Percentiles rank a stretch among this genome's conserved stretches.
Evolutionary conservation across 1,284 basidiomycete species (phyloP).

Genomic region (Trametes pubescens): DNA sequence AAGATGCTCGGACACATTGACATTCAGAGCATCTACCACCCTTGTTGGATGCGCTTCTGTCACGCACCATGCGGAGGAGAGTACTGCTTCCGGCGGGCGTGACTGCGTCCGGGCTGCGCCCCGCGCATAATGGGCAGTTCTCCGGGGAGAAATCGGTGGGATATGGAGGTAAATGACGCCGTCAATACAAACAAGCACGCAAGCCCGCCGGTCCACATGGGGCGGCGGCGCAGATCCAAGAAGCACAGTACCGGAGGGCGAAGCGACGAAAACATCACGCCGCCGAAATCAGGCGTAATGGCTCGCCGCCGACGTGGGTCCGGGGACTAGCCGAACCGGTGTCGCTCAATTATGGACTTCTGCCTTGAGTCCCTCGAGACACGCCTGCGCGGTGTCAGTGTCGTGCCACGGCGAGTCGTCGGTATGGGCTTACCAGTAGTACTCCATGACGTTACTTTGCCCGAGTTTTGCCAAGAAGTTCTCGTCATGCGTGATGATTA

Average conservation of each 20-base stretch:
- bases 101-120: neutral
- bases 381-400: slow-evolving; percentile 50
- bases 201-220: slow-evolving; percentile 10
- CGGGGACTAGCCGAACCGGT: slow-evolving; percentile 61
- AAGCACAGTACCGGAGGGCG: slow-evolving; percentile 1
- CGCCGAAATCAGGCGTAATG: slow-evolving; percentile 15
- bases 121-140: neutral
- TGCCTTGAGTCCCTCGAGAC: slow-evolving; percentile 68
- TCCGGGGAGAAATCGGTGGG: slow-evolving; percentile 18
- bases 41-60: slow-evolving; percentile 1
- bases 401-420: slow-evolving; percentile 9
- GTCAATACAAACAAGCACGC: slow-evolving; percentile 19
- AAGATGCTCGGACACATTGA: slow-evolving; percentile 1
- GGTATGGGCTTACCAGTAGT: slow-evolving; percentile 77
- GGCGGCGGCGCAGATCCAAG: neutral
- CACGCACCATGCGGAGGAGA: neutral
- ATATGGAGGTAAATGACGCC: slow-evolving; percentile 4
- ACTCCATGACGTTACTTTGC: slow-evolving; percentile 88
- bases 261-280: slow-evolving; percentile 22
- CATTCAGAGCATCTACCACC: slow-evolving; percentile 10
- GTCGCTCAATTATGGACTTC: slow-evolving; percentile 76
- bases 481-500: slow-evolving; percentile 98
- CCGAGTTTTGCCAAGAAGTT: slow-evolving; percentile 86
- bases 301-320: slow-evolving; percentile 27
- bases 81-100: slow-evolving; percentile 1